Evolutionary conservation across 352 stramenopile species (phyloP).

Genomic region (Elongisporangium anandrum): DNA sequence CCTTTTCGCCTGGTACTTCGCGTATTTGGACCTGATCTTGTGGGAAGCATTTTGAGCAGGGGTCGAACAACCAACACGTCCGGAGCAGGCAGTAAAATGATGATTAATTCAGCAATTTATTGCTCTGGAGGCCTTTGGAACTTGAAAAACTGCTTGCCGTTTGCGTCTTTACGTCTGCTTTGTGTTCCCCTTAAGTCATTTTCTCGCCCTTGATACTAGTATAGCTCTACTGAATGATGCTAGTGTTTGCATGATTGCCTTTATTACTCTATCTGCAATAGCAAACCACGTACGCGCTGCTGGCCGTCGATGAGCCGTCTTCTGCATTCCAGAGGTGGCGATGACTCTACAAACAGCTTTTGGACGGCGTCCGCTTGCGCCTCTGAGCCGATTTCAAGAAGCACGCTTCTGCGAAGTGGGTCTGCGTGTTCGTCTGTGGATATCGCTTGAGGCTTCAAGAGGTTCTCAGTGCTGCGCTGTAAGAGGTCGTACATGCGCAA

Average conservation of each 20-base stretch:
- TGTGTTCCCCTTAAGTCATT: not conserved
- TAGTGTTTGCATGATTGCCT: no score
- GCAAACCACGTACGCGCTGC: not conserved
- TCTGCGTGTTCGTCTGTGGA: not conserved
- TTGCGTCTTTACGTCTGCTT: constrained; percentile 2
- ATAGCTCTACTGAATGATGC: no score
- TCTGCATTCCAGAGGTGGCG: not conserved
- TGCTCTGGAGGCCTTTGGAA: constrained; percentile 7
- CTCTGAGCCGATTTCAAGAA: constrained; percentile 62
- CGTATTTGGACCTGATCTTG: constrained; percentile 8
- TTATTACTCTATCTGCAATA: no score
- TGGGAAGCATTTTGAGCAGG: constrained; percentile 5
- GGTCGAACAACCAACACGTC: constrained; percentile 7
- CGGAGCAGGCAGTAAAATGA: constrained; percentile 19
- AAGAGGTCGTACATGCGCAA: constrained; percentile 55
- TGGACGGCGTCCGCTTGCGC: constrained; percentile 39
- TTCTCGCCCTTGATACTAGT: not conserved
- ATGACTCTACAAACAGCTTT: constrained; percentile 21
- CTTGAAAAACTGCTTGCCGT: constrained; percentile 8
- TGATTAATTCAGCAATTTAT: constrained; percentile 28
- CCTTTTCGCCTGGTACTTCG: constrained; percentile 3
- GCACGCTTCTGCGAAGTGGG: constrained; percentile 9
- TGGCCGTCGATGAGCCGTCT: not conserved
- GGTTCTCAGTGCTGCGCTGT: constrained; percentile 18
- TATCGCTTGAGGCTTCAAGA: constrained; percentile 19